These are phyloP conservation scores for Pseudocercospora cruenta DNA, from an alignment of 2,329 filamentous ascomycete species.

Conservation along the genomic window DNA sequence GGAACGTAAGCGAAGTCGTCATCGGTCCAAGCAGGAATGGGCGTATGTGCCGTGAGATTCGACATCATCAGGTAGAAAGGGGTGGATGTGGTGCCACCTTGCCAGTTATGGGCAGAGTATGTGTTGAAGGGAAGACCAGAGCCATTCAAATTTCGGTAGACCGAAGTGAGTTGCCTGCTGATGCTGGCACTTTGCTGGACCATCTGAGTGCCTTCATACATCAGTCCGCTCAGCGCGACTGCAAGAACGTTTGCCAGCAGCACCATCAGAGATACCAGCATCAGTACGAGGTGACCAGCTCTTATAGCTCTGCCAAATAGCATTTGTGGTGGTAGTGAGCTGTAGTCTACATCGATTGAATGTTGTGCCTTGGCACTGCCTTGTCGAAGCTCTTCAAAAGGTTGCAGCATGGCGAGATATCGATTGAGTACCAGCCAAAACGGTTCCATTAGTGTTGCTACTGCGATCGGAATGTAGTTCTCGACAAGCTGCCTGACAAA, in stretches of 20 bases:
- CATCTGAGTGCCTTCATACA: conserved; percentile 44
- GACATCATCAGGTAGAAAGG: no score
- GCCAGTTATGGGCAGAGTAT: no score
- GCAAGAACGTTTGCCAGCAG: conserved; percentile 59
- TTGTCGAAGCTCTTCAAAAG: conserved; percentile 54
- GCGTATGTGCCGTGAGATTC: no score
- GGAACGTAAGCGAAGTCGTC: no score
- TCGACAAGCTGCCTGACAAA: conserved; percentile 48
- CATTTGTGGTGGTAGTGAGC: conserved; percentile 60
- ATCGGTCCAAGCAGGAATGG: no score
- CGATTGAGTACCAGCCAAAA: conserved; percentile 61
- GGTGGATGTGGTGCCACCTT: no score
- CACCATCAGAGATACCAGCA: conserved; percentile 51
- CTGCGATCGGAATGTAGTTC: conserved; percentile 58
- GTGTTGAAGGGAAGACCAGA: no score
- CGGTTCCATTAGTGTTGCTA: conserved; percentile 62
- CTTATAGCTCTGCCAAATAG: conserved; percentile 51
- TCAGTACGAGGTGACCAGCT: conserved; percentile 53
- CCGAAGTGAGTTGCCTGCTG: no score
- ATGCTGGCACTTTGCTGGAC: conserved; percentile 13
- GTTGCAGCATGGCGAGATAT: conserved; percentile 57
- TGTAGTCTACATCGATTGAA: conserved; percentile 54
- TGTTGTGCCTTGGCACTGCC: conserved; percentile 42
- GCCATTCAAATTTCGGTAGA: no score
- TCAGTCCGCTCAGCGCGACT: conserved; percentile 56